Evolutionary conservation across 805 yeast species (phyloP).

Genomic region (Alloascoidea hylecoeti): DNA sequence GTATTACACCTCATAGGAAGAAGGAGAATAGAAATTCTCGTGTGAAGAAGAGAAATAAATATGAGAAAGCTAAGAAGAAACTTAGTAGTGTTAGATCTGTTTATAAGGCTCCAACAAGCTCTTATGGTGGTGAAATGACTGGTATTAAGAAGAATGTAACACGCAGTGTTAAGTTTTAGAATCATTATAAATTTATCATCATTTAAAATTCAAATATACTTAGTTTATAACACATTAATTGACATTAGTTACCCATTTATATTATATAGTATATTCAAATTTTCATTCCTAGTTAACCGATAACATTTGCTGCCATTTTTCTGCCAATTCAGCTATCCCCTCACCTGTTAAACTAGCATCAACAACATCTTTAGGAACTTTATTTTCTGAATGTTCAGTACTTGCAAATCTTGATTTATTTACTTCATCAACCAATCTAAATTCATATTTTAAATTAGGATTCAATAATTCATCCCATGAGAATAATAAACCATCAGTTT

Average conservation of each 20-base stretch:
- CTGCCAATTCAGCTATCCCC: conserved; percentile 55
- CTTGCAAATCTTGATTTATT: conserved; percentile 66
- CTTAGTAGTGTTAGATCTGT: conserved; percentile 83
- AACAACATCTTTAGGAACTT: conserved; percentile 83
- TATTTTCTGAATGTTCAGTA: conserved; percentile 79
- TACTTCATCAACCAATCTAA: conserved; percentile 55
- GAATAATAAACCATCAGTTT: conserved; percentile 65
- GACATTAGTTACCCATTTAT: no score
- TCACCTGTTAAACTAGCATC: conserved; percentile 64
- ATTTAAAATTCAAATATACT: no score
- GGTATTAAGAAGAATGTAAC: conserved; percentile 94
- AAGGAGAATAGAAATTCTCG: conserved; percentile 92
- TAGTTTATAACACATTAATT: no score
- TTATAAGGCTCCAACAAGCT: conserved; percentile 58
- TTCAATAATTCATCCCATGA: conserved; percentile 69
- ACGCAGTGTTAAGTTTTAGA: conserved; percentile 63
- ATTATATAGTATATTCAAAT: no score
- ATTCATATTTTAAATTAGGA: conserved; percentile 24
- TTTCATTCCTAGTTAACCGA: background rate
- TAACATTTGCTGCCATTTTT: conserved; percentile 35
- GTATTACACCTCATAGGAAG: conserved; percentile 84
- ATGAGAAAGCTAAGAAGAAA: conserved; percentile 88
- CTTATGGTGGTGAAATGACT: conserved; percentile 88
- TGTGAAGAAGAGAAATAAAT: conserved; percentile 97
- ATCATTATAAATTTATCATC: conserved; percentile 6